Conservation (phyloP, 306 rosid species). For the Herpetospermum pedunculosum region DNA sequence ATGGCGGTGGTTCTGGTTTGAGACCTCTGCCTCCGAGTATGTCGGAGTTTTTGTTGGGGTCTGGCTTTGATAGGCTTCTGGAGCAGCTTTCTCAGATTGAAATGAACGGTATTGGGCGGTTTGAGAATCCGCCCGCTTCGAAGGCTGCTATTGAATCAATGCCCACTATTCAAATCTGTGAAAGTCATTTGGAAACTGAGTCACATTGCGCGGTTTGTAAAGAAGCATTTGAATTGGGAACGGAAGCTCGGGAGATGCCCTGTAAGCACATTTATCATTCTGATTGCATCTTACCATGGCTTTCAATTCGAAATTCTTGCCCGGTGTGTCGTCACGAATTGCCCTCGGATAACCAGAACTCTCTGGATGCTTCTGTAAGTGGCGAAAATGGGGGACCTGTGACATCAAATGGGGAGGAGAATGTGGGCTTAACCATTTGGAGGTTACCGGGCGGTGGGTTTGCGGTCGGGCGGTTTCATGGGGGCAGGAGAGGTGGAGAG, state of each 20-base stretch:
- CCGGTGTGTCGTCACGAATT: constrained; percentile 81
- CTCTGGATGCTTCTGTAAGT: not conserved
- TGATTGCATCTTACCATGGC: constrained; percentile 84
- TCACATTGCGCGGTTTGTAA: constrained; percentile 77
- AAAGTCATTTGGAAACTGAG: constrained; percentile 22
- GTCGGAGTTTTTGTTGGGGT: constrained; percentile 74
- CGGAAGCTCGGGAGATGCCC: constrained; percentile 62
- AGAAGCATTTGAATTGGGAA: constrained; percentile 45
- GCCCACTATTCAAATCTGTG: constrained; percentile 48
- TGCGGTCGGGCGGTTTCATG: constrained; percentile 65
- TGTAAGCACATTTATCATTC: constrained; percentile 73
- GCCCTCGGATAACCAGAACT: constrained; percentile 25
- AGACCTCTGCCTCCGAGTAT: constrained; percentile 66
- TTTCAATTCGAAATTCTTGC: constrained; percentile 62
- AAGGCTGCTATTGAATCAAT: constrained; percentile 64
- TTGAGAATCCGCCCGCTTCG: constrained; percentile 63
- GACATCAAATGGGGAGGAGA: constrained; percentile 27
- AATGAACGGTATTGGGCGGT: constrained; percentile 42
- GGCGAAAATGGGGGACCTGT: not conserved
- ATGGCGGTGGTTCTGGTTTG: constrained; percentile 59
- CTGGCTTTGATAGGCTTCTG: constrained; percentile 67
- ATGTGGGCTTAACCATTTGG: constrained; percentile 70
- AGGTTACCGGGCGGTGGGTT: constrained; percentile 85
- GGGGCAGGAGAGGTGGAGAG: constrained; percentile 57
- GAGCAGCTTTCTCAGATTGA: constrained; percentile 71